Conservation (phyloP, 1,284 basidiomycete species). For the Boletellus deceptivus region DNA sequence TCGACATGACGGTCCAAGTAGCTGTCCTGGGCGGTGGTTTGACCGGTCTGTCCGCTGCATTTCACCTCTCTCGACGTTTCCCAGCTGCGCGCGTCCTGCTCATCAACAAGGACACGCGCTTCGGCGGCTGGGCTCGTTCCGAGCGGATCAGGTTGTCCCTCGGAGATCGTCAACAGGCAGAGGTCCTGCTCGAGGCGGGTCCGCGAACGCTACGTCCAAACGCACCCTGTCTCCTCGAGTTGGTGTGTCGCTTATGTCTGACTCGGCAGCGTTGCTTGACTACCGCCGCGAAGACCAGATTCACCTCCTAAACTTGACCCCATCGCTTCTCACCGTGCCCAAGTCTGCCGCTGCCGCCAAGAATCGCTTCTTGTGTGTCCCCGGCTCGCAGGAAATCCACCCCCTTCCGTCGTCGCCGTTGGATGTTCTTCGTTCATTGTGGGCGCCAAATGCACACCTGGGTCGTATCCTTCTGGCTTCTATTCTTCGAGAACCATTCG, state of each 20-base stretch:
- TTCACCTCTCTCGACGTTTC: constrained; percentile 69
- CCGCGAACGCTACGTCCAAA: constrained; percentile 81
- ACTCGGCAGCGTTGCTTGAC: constrained; percentile 15
- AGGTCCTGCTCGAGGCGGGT: constrained; percentile 74
- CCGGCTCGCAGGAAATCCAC: constrained; percentile 44
- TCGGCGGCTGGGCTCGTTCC: constrained; percentile 85
- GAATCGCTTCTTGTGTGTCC: constrained; percentile 72
- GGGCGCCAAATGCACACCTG: constrained; percentile 46
- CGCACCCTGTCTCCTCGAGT: constrained; percentile 68
- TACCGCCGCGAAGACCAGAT: constrained; percentile 50
- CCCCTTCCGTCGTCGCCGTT: constrained; percentile 44
- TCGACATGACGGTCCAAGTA: constrained; percentile 37
- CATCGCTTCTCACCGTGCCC: constrained; percentile 62
- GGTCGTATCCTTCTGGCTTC: constrained; percentile 51
- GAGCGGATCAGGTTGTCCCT: constrained; percentile 44
- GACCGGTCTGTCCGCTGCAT: constrained; percentile 79
- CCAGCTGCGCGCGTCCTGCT: constrained; percentile 61
- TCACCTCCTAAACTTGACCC: constrained; percentile 62
- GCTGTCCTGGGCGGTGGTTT: constrained; percentile 81
- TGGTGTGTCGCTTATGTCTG: constrained; percentile 54
- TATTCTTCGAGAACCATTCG: constrained; percentile 59
- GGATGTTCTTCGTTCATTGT: constrained; percentile 47
- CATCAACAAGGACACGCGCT: constrained; percentile 59
- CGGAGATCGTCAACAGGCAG: constrained; percentile 34
- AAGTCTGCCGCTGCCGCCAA: constrained; percentile 67